Evolutionary conservation across 2,329 filamentous ascomycete species (phyloP), one percentile per base, ranked within the genome.

Genomic region (Ilyonectria sp.): DNA sequence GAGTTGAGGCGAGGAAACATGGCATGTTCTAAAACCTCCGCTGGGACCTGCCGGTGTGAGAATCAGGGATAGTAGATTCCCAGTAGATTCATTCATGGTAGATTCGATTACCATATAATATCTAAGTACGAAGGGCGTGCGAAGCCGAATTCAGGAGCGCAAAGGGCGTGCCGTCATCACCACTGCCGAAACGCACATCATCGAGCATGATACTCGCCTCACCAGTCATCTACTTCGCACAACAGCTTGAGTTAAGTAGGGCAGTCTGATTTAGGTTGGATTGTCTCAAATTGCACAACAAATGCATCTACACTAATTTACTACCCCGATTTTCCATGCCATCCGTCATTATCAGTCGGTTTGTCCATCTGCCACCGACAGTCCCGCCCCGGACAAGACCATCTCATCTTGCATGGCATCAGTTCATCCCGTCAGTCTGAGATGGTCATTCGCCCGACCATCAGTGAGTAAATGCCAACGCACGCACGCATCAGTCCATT

Each of bases 31-130:
- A 54, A 55, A 60, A 33, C 40, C 54, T 55, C 55, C 47, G 31
- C 26, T 19, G 8, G 13, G 57, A 19, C 21, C 35, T 65, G 17
- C 58, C 63, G 63, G 63, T 66, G 63, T 66, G 44, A 50, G 37
- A 56, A 61, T 52, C 17, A 46, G 63, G 57, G 8, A 61, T 66
- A 46, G 58, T 37, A 9, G 49, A 17, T 31, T 6, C 26, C 37
- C 17, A 17, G 17, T 33, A 52, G 29, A 19, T 35, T 9, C 31
- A 19, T 35, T 9, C 31, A 33, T 33, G 31, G 31, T 33, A 15
- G 57, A 21, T 46, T 29, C 11, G 11, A 26, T 61, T 23, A 2
- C 3, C 19, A 35, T 29, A 37, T 43, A 19, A 33, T 46, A 13
- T 35, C n/a, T 37, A 21, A 21, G 21, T 21, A 46, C 17, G 29